Evolutionary conservation across 371 early-diverging fungal genomes (phyloP).

Genomic region (Syncephalis plumigaleata): DNA sequence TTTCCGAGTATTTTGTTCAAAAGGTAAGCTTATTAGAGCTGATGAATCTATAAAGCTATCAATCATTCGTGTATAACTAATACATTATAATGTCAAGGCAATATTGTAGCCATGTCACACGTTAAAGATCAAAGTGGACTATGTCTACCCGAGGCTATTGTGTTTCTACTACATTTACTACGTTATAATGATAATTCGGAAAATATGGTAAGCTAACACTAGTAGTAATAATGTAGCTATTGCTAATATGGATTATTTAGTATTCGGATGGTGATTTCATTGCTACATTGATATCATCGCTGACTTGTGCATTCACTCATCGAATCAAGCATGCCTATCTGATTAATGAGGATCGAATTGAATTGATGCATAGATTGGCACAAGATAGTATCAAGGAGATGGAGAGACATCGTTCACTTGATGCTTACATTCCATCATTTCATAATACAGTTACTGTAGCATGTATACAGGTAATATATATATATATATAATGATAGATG

Average conservation of each 20-base stretch:
- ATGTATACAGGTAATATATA: constrained; percentile 54
- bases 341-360: constrained; percentile 1
- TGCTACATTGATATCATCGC: constrained; percentile 42
- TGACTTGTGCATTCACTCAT: constrained; percentile 46
- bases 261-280: constrained; percentile 73
- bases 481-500: constrained; percentile 6
- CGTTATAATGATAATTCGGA: constrained; percentile 82
- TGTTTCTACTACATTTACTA: constrained; percentile 54
- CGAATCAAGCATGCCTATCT: constrained; percentile 8
- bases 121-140: constrained; percentile 44
- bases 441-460: constrained; percentile 68
- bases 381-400: constrained; percentile 47
- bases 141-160: constrained; percentile 41
- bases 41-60: neutral
- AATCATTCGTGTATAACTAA: too few species aligned
- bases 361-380: constrained; percentile 18
- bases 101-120: constrained; percentile 52
- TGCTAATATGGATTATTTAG: constrained; percentile 5
- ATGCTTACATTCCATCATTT: constrained; percentile 67
- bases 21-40: constrained; percentile 22
- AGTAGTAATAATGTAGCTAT: constrained; percentile 13
- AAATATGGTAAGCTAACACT: constrained; percentile 23
- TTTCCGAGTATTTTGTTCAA: constrained; percentile 78
- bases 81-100: constrained; percentile 17
- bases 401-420: constrained; percentile 58